Conservation (phyloP, 495 filamentous ascomycete species). For the Penicillium coprophilum region DNA sequence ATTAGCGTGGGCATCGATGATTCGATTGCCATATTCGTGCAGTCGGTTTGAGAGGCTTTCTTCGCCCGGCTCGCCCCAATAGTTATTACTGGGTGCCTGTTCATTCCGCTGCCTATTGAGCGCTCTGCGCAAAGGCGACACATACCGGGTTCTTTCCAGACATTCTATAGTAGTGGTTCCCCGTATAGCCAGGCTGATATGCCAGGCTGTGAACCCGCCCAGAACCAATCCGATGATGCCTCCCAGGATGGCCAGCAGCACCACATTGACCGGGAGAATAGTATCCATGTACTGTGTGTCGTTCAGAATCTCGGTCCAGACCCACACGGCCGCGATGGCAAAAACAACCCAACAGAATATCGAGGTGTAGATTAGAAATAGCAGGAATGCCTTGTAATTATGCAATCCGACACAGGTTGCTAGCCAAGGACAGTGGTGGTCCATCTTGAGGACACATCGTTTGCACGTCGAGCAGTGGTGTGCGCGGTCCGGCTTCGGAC, state of each 20-base stretch:
- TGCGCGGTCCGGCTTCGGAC: slow-evolving; percentile 88
- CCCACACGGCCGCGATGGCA: slow-evolving; percentile 67
- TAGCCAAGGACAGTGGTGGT: slow-evolving; percentile 98
- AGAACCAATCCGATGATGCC: slow-evolving; percentile 91
- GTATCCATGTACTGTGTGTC: slow-evolving; percentile 62
- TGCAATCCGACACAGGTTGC: slow-evolving; percentile 90
- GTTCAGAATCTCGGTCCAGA: slow-evolving; percentile 74
- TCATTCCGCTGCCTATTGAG: slow-evolving; percentile 62
- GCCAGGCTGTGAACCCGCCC: slow-evolving; percentile 88
- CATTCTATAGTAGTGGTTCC: slow-evolving; percentile 94
- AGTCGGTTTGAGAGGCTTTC: slow-evolving; percentile 59
- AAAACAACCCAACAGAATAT: slow-evolving; percentile 85
- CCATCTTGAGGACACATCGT: slow-evolving; percentile 96
- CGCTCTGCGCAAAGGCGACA: slow-evolving; percentile 69
- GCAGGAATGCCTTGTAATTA: slow-evolving; percentile 93
- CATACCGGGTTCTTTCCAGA: slow-evolving; percentile 90
- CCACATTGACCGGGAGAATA: slow-evolving; percentile 84
- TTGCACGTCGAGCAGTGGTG: slow-evolving; percentile 95
- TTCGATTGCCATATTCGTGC: slow-evolving; percentile 70
- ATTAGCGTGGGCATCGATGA: slow-evolving; percentile 79
- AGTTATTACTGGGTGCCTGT: slow-evolving; percentile 27
- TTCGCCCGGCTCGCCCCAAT: slow-evolving; percentile 48
- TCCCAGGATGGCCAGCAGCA: slow-evolving; percentile 78
- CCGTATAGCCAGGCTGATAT: slow-evolving; percentile 73
- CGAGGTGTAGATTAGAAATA: slow-evolving; percentile 90